Conservation (phyloP, 768 basidiomycete species). For the Polyporus arcularius region DNA sequence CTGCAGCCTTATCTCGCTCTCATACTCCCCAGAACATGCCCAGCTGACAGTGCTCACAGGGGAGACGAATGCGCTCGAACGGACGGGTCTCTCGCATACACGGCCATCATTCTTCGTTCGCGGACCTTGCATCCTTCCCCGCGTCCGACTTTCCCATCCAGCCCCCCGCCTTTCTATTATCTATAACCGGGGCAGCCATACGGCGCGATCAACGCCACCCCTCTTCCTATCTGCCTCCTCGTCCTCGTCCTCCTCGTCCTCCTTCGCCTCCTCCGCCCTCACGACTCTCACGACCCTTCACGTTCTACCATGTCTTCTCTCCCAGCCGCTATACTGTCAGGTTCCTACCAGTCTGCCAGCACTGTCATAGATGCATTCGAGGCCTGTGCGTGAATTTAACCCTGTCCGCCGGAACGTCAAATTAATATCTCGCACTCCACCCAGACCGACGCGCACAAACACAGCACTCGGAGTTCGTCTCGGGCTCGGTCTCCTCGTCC, state of each 20-base stretch:
- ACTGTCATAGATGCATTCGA: conserved; percentile 24
- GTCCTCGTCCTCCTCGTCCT: background rate
- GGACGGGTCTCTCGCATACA: background rate
- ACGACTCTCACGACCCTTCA: conserved; percentile 11
- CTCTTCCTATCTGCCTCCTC: background rate
- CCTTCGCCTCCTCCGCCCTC: background rate
- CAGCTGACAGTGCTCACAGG: background rate
- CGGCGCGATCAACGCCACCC: background rate
- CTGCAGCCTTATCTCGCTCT: background rate
- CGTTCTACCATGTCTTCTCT: conserved; percentile 47
- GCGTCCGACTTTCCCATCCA: background rate
- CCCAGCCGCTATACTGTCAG: conserved; percentile 15
- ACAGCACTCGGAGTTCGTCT: conserved; percentile 60
- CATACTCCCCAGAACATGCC: background rate
- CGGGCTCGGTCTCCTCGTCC: conserved; percentile 46
- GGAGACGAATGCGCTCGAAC: background rate
- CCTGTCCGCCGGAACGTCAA: background rate
- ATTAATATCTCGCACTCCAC: conserved; percentile 8
- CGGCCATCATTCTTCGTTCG: background rate
- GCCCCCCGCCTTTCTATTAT: background rate
- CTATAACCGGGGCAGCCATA: background rate
- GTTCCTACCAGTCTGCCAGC: conserved; percentile 22
- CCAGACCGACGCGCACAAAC: conserved; percentile 71
- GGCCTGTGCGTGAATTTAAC: conserved; percentile 18
- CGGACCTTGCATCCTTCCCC: background rate